Conservation (phyloP, 2,329 filamentous ascomycete species). For the Epichloe typhina region DNA sequence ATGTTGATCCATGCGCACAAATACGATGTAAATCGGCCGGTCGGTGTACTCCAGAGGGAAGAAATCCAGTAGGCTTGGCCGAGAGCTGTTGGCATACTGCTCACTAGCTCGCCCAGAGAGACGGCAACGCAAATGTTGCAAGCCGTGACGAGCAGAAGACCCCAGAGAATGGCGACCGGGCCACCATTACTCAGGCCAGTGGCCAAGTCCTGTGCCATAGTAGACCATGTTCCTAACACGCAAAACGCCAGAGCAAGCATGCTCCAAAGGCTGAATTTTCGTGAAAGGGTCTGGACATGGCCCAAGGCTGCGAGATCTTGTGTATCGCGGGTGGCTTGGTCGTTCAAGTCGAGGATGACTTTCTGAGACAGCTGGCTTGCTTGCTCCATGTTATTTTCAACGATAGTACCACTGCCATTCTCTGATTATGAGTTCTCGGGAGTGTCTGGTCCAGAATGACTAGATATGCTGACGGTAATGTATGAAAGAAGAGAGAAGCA, state of each 20-base stretch:
- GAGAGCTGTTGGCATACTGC: slow-evolving; percentile 45
- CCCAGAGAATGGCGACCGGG: slow-evolving; percentile 41
- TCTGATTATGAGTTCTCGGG: background rate
- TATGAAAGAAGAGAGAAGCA: no score
- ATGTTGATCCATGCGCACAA: slow-evolving; percentile 48
- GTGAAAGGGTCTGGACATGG: slow-evolving; percentile 24
- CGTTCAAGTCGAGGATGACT: slow-evolving; percentile 1
- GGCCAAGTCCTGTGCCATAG: slow-evolving; percentile 34
- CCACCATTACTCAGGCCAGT: slow-evolving; percentile 42
- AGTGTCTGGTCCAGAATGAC: background rate
- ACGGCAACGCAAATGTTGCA: slow-evolving; percentile 41
- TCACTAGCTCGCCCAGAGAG: slow-evolving; percentile 42
- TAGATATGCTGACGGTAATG: background rate
- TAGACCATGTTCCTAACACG: slow-evolving; percentile 45
- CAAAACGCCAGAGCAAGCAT: slow-evolving; percentile 45
- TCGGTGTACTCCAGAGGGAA: slow-evolving; percentile 22
- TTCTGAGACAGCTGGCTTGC: slow-evolving; percentile 3
- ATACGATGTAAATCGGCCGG: slow-evolving; percentile 38
- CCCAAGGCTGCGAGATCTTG: slow-evolving; percentile 27
- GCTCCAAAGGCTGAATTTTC: slow-evolving; percentile 40
- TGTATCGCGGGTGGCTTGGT: slow-evolving; percentile 18
- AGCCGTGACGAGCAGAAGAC: slow-evolving; percentile 35
- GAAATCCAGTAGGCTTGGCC: slow-evolving; percentile 45
- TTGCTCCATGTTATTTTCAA: slow-evolving; percentile 6
- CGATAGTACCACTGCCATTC: slow-evolving; percentile 5